Evolutionary conservation across 2,329 filamentous ascomycete species (phyloP), one percentile per base, ranked within the genome.

Genomic region (Diaporthe vexans): DNA sequence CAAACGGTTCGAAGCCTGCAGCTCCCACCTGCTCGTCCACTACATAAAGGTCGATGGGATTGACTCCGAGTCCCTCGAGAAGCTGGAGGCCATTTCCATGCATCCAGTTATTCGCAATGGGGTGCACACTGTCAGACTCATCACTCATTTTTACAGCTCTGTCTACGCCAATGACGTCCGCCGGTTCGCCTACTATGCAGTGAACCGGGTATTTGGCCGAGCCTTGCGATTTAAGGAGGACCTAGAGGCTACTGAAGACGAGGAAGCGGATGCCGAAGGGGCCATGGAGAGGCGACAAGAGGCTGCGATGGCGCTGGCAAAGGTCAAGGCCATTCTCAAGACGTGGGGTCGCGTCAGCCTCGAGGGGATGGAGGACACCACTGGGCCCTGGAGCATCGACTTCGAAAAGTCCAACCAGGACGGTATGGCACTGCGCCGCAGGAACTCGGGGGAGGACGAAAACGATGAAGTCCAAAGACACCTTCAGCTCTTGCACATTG

Each of bases 11-110:
- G 58, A 33, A 33, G 65, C 57, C 11, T 59, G 57, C 70, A 73
- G 74, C 58, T 65, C 74, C 3, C 74, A 73, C 52, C 63, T 75
- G 29, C 71, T 75, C 13, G 65, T 75, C 1, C 71, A 54, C 26
- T 43, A 71, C n/a, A 8, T 75, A 26, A 57, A 58, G 19, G 29
- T 75, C 21, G 46, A 75, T 4, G 71, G 71, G 4, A 57, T 73
- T 11, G 54, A 52, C 21, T 19, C 57, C 6, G 71, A 40, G 26
- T 71, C 63, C 7, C 43, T 75, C 17, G 71, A 67, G 15, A 75
- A 37, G 33, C 57, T 75, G n/a, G 74, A 75, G 65, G 43, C 48
- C 7, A 51, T 75, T n/a, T 73, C 74, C 15, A 26, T n/a, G 1
- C 71, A 75, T 21, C 74, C 74, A 3, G 17, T 57, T 5, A 65